Evolutionary conservation across 371 early-diverging fungal genomes (phyloP).

Genomic region (Mortierella sp.): DNA sequence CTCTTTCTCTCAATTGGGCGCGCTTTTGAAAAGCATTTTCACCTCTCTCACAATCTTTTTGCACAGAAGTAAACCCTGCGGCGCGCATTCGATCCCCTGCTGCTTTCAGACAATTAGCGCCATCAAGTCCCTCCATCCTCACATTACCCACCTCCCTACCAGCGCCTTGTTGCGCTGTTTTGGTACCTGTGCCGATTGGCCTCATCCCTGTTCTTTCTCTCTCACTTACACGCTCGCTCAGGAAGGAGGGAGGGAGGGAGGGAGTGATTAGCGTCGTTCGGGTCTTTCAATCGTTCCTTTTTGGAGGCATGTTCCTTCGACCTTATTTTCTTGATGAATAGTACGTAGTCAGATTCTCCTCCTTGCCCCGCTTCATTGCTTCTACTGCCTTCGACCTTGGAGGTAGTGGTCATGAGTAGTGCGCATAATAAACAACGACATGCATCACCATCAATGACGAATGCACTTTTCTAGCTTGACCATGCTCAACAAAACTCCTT

Average conservation of each 20-base stretch:
- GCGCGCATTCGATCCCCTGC: not conserved
- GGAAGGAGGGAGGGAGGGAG: not conserved
- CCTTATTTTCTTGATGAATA: not conserved
- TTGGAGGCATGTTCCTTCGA: not conserved
- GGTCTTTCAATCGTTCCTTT: not conserved
- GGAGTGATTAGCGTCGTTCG: not conserved
- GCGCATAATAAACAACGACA: not conserved
- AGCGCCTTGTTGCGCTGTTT: not conserved
- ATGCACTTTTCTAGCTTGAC: not conserved
- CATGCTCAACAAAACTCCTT: not conserved
- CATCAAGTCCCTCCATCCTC: not conserved
- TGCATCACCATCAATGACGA: not conserved
- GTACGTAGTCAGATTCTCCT: not conserved
- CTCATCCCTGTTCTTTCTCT: not conserved
- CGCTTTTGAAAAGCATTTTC: not conserved
- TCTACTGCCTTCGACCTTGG: not conserved
- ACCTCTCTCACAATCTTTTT: not conserved
- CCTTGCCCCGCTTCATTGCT: not conserved
- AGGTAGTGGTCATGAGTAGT: not conserved
- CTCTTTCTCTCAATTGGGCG: not conserved
- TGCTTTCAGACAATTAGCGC: not conserved
- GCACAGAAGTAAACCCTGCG: not conserved
- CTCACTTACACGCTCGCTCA: not conserved
- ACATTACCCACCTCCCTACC: not conserved
- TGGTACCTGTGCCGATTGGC: not conserved